Evolutionary conservation across 208 protist species (phyloP).

Genomic region (Leishmania guyanensis): DNA sequence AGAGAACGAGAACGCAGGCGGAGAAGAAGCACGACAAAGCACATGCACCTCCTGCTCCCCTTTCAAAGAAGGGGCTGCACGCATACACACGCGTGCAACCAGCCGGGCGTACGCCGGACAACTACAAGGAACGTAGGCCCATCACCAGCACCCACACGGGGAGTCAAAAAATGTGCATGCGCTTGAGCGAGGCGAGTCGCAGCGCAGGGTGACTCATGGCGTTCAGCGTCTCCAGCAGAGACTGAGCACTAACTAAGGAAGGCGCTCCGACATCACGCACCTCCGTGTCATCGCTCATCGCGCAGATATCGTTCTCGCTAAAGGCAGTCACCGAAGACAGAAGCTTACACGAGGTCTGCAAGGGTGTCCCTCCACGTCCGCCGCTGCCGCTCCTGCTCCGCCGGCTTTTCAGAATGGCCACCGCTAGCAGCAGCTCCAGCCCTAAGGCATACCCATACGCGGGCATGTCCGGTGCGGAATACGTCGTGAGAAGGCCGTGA

Average conservation of each 20-base stretch:
- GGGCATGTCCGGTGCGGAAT: not conserved
- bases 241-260: constrained; percentile 2
- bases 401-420: constrained; percentile 23
- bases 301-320: constrained; percentile 8
- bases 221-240: constrained; percentile 18
- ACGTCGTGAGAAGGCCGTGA: constrained; percentile 14
- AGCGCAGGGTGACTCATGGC: constrained; percentile 17
- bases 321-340: not conserved
- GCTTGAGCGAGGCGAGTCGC: constrained; percentile 25
- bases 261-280: not conserved
- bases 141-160: not conserved
- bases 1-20: not conserved
- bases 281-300: not conserved
- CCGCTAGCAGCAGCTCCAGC: constrained; percentile 35
- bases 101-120: not conserved
- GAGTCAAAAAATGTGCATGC: constrained; percentile 17
- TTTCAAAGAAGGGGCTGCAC: not conserved
- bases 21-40: not conserved
- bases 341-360: not conserved
- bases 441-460: constrained; percentile 34
- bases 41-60: not conserved
- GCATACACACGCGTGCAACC: not conserved
- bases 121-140: too few relatives aligned
- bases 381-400: constrained; percentile 1
- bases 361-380: not conserved